A percentile compares a stretch with the other conserved stretches of the same genome.
Evolutionary conservation across 2,329 filamentous ascomycete genomes (phyloP).

Genomic region (Claviceps humidiphila): DNA sequence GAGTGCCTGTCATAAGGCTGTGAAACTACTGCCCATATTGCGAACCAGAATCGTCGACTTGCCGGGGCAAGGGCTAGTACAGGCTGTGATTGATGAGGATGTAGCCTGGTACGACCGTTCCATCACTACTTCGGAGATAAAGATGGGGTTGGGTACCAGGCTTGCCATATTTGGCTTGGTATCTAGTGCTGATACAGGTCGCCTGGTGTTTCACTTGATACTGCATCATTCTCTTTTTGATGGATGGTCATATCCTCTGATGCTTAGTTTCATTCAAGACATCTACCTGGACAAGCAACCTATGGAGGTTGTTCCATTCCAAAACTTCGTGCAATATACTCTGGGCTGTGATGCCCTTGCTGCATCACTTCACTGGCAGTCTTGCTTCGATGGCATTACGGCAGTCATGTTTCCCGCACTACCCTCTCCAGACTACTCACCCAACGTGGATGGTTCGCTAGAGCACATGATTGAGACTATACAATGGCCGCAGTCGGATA

Average conservation of each 20-base stretch:
- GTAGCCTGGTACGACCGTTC: constrained; percentile 15
- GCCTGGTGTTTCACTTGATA: constrained; percentile 19
- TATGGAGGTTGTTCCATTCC: constrained; percentile 14
- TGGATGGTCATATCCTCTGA: constrained; percentile 29
- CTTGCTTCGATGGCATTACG: not conserved
- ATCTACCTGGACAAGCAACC: constrained; percentile 1
- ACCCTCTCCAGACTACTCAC: constrained; percentile 29
- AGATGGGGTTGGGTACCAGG: constrained; percentile 25
- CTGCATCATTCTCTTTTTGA: constrained; percentile 41
- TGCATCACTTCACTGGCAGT: not conserved
- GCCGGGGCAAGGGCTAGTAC: constrained; percentile 24
- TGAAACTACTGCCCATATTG: constrained; percentile 17
- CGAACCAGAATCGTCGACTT: constrained; percentile 33
- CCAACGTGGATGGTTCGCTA: constrained; percentile 29
- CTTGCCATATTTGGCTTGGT: constrained; percentile 25
- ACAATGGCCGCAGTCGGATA: constrained; percentile 12
- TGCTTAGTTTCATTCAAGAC: constrained; percentile 20
- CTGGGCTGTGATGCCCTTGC: not conserved
- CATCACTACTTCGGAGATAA: not conserved
- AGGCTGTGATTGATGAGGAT: constrained; percentile 27
- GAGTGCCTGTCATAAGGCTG: constrained; percentile 6
- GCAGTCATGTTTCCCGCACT: constrained; percentile 21
- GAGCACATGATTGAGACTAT: not conserved
- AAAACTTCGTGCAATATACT: constrained; percentile 14
- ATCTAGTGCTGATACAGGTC: constrained; percentile 19